Percentiles rank a stretch among this genome's conserved stretches.
These are phyloP conservation scores for Amanita subjunquillea DNA, from an alignment of 768 basidiomycete genomes.

Conservation along the genomic window DNA sequence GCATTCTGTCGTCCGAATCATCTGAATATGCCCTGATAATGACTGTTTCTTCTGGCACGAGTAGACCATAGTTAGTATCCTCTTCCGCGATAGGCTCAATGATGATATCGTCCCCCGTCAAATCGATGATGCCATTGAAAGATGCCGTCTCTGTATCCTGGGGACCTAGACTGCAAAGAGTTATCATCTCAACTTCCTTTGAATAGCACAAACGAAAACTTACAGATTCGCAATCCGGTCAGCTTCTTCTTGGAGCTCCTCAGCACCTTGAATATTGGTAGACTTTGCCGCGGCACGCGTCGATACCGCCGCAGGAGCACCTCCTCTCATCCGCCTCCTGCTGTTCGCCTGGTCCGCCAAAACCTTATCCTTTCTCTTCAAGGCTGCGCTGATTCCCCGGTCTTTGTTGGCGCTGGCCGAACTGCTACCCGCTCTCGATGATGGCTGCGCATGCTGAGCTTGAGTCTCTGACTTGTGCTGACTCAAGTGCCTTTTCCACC, in stretches of 20 bases:
- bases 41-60: constrained; percentile 71
- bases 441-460: neutral
- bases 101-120: constrained; percentile 17
- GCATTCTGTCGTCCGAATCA: constrained; percentile 83
- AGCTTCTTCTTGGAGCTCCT: constrained; percentile 27
- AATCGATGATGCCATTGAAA: constrained; percentile 8
- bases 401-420: constrained; percentile 17
- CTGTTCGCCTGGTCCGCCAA: constrained; percentile 47
- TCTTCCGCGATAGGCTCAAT: constrained; percentile 28
- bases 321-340: constrained; percentile 70
- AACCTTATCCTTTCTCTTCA: constrained; percentile 69
- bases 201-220: neutral
- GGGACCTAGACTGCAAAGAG: constrained; percentile 21
- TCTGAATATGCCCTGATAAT: constrained; percentile 84
- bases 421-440: constrained; percentile 10
- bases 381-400: constrained; percentile 53
- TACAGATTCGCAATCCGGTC: constrained; percentile 11
- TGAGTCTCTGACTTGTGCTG: constrained; percentile 21
- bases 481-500: constrained; percentile 61
- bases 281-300: constrained; percentile 8
- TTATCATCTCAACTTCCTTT: neutral
- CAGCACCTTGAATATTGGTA: constrained; percentile 14
- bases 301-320: constrained; percentile 31
- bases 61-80: constrained; percentile 70
- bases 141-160: constrained; percentile 7